These are phyloP conservation scores for Nicotiana attenuata DNA, from an alignment of 257 asterid genomes.

Conservation along the genomic window DNA sequence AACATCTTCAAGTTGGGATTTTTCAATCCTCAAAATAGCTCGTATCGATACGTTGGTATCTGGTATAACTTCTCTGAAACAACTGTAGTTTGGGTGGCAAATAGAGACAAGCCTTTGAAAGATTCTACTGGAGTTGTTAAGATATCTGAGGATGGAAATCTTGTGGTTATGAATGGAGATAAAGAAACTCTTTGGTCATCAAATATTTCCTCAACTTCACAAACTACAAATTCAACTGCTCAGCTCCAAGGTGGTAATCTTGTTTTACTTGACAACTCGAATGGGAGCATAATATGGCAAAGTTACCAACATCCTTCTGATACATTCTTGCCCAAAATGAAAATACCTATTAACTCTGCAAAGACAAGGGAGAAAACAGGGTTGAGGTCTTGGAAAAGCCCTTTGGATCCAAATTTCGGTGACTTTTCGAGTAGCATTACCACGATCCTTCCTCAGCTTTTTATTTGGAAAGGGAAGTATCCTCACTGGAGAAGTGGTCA, in stretches of 20 bases:
- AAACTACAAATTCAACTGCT: background rate
- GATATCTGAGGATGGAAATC: background rate
- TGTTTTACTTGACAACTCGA: slow-evolving; percentile 16
- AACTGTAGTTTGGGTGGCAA: slow-evolving; percentile 17
- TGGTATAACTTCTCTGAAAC: slow-evolving; percentile 24
- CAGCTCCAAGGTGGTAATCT: background rate
- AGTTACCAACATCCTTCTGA: slow-evolving; percentile 31
- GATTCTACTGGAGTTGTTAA: slow-evolving; percentile 11
- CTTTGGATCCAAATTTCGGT: slow-evolving; percentile 26
- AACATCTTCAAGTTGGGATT: slow-evolving; percentile 29
- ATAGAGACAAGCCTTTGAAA: slow-evolving; percentile 2
- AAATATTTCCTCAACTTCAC: background rate
- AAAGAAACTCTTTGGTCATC: background rate
- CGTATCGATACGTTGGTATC: slow-evolving; percentile 32
- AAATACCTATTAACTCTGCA: slow-evolving; percentile 19
- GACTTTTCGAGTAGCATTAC: slow-evolving; percentile 38
- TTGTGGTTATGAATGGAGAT: background rate
- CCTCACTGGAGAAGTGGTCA: slow-evolving; percentile 39
- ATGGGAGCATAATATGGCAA: slow-evolving; percentile 32
- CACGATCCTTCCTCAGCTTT: slow-evolving; percentile 27
- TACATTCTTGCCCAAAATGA: slow-evolving; percentile 34
- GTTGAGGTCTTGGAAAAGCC: slow-evolving; percentile 34
- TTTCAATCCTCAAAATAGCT: slow-evolving; percentile 31
- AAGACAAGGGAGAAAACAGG: slow-evolving; percentile 26
- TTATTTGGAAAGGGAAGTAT: slow-evolving; percentile 14